These are phyloP conservation scores for Fusarium torulosum DNA, from an alignment of 2,329 filamentous ascomycete genomes.

Conservation along the genomic window DNA sequence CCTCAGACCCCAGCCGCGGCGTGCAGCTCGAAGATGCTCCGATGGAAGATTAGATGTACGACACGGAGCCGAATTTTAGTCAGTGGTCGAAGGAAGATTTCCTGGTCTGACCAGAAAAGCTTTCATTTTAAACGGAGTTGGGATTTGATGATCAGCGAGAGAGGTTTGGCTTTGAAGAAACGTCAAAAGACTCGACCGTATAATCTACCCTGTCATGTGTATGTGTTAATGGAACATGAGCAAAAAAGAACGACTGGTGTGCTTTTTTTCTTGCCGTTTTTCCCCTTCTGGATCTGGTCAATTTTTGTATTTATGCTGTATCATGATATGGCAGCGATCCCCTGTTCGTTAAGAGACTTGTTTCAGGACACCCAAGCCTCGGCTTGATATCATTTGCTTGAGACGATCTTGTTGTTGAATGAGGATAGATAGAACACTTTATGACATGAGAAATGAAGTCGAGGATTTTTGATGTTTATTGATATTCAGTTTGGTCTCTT, in stretches of 20 bases:
- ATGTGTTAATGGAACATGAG: constrained; percentile 51
- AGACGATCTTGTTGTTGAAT: constrained; percentile 7
- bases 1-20: constrained; percentile 55
- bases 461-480: constrained; percentile 12
- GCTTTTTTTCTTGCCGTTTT: constrained; percentile 37
- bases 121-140: constrained; percentile 35
- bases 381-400: constrained; percentile 4
- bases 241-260: constrained; percentile 46
- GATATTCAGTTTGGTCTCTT: constrained; percentile 33
- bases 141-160: constrained; percentile 31
- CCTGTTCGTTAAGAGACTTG: constrained; percentile 39
- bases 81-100: constrained; percentile 24
- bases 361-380: constrained; percentile 25
- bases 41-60: constrained; percentile 61
- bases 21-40: constrained; percentile 66
- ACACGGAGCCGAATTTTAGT: constrained; percentile 22
- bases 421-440: constrained; percentile 8
- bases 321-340: constrained; percentile 46
- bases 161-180: constrained; percentile 15
- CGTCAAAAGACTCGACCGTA: constrained; percentile 23
- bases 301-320: constrained; percentile 49
- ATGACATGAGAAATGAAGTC: constrained; percentile 7
- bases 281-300: constrained; percentile 30
- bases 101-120: constrained; percentile 21
- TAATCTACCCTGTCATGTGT: constrained; percentile 42